phyloP scores from a whole-genome alignment of 2,329 filamentous ascomycete genomes.

The Penicillium polonicum region DNA sequence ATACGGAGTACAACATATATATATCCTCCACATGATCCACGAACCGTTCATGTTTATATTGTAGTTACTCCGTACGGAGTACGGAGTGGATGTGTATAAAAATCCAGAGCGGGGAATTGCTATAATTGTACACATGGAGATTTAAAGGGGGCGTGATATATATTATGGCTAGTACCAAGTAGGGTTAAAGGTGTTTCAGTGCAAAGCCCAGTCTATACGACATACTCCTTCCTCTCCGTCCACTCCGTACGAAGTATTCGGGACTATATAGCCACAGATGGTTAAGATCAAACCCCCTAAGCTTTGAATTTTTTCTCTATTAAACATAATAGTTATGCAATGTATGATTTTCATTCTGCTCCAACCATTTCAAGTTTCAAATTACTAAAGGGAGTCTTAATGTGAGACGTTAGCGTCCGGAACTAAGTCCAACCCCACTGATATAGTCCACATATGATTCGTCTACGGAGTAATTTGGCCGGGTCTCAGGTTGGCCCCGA shows the following conservation, averaged over 20 bases:
- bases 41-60: background rate
- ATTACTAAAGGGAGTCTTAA: constrained; percentile 12
- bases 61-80: no score
- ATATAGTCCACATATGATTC: constrained; percentile 14
- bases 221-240: background rate
- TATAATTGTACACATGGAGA: background rate
- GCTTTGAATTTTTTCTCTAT: no score
- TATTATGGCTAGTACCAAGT: background rate
- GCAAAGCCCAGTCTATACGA: background rate
- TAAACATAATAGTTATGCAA: background rate
- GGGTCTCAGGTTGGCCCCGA: background rate
- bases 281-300: no score
- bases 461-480: background rate
- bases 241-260: background rate
- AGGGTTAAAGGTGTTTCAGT: background rate
- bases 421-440: constrained; percentile 22
- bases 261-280: background rate
- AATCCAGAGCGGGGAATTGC: no score
- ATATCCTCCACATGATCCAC: background rate
- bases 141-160: background rate
- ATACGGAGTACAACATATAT: no score
- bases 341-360: background rate
- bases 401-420: constrained; percentile 29
- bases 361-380: constrained; percentile 5
- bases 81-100: background rate